phyloP scores from a whole-genome alignment of 23 red algal genomes.

The Agarophyton chilense region DNA sequence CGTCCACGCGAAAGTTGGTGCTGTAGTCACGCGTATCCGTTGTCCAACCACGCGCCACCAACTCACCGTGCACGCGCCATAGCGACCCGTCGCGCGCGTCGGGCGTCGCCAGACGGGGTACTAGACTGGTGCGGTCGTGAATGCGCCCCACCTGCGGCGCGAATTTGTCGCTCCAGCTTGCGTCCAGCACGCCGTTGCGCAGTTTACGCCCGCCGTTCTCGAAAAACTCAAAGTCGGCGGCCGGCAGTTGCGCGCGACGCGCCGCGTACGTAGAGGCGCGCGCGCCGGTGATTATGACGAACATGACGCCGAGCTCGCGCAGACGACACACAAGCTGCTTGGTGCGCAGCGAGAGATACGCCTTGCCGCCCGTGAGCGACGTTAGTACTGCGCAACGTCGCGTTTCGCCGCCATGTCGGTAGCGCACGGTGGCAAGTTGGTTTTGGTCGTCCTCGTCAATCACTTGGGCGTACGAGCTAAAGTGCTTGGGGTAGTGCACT shows the following conservation, averaged over 20 bases:
- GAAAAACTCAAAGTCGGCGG: constrained; percentile 84
- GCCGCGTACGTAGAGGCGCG: constrained; percentile 80
- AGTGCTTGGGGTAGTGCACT: constrained; percentile 87
- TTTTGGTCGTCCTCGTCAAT: background rate
- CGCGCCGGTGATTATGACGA: constrained; percentile 94
- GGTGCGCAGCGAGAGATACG: constrained; percentile 70
- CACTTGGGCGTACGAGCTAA: constrained; percentile 43
- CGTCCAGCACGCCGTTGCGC: constrained; percentile 31
- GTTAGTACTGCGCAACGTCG: constrained; percentile 60
- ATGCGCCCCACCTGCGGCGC: constrained; percentile 42
- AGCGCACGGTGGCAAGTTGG: constrained; percentile 45
- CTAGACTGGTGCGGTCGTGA: constrained; percentile 9
- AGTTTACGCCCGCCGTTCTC: constrained; percentile 92
- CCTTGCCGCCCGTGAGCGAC: constrained; percentile 58
- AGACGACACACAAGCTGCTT: constrained; percentile 62
- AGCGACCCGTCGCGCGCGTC: constrained; percentile 44
- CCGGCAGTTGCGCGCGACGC: constrained; percentile 66
- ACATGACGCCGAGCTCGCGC: constrained; percentile 63
- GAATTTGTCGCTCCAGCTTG: constrained; percentile 70
- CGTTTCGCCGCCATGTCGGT: constrained; percentile 59
- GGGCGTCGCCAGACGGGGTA: constrained; percentile 22
- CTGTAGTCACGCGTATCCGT: constrained; percentile 80
- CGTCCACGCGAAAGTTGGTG: constrained; percentile 86
- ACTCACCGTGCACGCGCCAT: constrained; percentile 46
- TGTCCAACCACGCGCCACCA: constrained; percentile 58